Base-by-base conservation (phyloP, 495 filamentous ascomycete species). In the Penicillium soppii region DNA sequence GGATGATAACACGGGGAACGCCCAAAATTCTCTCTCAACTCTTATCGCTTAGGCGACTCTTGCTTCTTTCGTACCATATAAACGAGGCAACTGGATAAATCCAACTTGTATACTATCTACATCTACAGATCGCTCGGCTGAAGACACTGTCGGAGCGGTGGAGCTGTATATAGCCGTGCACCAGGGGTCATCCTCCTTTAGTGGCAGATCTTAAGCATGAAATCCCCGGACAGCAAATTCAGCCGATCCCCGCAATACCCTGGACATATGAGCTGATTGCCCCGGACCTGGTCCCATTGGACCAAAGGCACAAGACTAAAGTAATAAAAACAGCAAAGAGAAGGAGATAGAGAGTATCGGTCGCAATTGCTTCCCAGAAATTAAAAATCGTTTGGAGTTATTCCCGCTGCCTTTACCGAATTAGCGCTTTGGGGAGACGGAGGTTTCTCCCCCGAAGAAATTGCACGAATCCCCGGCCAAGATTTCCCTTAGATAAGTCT, bases 141-240 rank as follows among this genome's bases (percentile, higher is more conserved):
- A 19, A n/a, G n/a, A n/a, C n/a, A n/a, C n/a, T n/a, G n/a, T 12
- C 29, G 5, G 8, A 9, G 9, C 9, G 25, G 29, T 32, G 29
- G 29, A 32, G 29, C 47, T 57, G 54, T 54, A 53, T 54, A 53
- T 12, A 32, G 29, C 29, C 29, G 29, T 32, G 29, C 29, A 32
- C 29, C 41, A 52, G 47, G 50, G 38, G 39, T 35, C 33, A 25
- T 8, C 23, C 23, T 21, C 43, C 42, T 47, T 54, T 60, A 63
- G 57, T 62, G 49, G 59, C 38, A 54, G 56, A 62, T 62, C 59
- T 47, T 52, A 60, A 45, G 51, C 38, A 50, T 53, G 46, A 40
- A 36, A 46, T 15, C 32, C 20, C 44, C 30, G 32, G 30, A 45
- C 15, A 45, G 44, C 30, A 26, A 40, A 40, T 49, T 39, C 36